These are phyloP conservation scores for Fragilariopsis cylindrus DNA, from an alignment of 108 stramenopile species.

Conservation along the genomic window DNA sequence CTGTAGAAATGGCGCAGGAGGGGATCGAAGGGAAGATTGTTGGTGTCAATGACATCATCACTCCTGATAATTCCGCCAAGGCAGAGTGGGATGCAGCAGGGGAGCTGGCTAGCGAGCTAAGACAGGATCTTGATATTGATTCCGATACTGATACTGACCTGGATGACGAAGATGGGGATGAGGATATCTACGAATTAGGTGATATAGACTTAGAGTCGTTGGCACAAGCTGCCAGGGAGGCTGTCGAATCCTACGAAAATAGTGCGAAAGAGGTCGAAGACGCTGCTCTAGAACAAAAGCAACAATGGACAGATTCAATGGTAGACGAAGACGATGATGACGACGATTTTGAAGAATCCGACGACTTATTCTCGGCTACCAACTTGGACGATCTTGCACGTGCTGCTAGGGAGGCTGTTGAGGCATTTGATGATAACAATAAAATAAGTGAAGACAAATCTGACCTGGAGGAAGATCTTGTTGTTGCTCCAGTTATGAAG, in stretches of 20 bases:
- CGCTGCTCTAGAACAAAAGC: slow-evolving; percentile 17
- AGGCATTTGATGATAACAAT: neutral
- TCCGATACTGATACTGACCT: slow-evolving; percentile 4
- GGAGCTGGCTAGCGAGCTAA: slow-evolving; percentile 29
- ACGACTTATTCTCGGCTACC: neutral
- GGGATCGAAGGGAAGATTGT: slow-evolving; percentile 43
- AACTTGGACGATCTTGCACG: slow-evolving; percentile 23
- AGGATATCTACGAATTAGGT: slow-evolving; percentile 13
- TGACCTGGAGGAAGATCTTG: neutral
- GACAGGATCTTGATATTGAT: slow-evolving; percentile 5
- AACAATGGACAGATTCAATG: slow-evolving; percentile 9
- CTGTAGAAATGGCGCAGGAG: slow-evolving; percentile 41
- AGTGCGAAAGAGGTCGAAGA: neutral
- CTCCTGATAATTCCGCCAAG: slow-evolving; percentile 25
- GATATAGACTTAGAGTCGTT: slow-evolving; percentile 22
- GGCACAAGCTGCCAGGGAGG: slow-evolving; percentile 30
- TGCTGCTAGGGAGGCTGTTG: slow-evolving; percentile 32
- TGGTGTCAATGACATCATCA: slow-evolving; percentile 23
- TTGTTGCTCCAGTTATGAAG: neutral
- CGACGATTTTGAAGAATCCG: slow-evolving; percentile 1
- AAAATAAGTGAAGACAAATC: neutral
- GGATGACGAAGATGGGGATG: slow-evolving; percentile 13
- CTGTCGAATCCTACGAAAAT: slow-evolving; percentile 27
- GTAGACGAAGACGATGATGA: slow-evolving; percentile 21
- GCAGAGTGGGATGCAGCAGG: slow-evolving; percentile 46